A percentile compares a stretch with the other conserved stretches of the same genome.
phyloP scores from a whole-genome alignment of 306 rosid species.

The Acacia confusa region DNA sequence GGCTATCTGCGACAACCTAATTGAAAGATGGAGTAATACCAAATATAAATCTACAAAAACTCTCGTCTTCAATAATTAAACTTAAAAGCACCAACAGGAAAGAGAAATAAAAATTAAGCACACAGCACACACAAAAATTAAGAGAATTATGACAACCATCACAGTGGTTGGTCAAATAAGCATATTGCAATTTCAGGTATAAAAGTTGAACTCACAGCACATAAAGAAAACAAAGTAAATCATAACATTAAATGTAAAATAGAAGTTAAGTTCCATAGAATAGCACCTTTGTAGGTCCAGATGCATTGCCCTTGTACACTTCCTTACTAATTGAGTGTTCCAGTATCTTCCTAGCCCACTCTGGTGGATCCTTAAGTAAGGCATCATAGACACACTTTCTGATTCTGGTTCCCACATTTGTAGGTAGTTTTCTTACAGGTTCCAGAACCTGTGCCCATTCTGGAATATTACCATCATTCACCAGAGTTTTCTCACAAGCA shows the following conservation, averaged over 20 bases:
- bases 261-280: constrained; percentile 36
- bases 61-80: not conserved
- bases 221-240: not conserved
- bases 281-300: constrained; percentile 98
- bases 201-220: not conserved
- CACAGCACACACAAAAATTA: not conserved
- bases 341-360: constrained; percentile 83
- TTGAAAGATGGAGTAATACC: not conserved
- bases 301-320: constrained; percentile 98
- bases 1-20: not conserved
- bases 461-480: constrained; percentile 63
- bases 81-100: not conserved
- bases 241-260: not conserved
- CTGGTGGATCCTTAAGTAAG: constrained; percentile 77
- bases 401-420: constrained; percentile 98
- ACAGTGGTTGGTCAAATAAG: not conserved
- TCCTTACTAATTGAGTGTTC: constrained; percentile 93
- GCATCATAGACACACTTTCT: constrained; percentile 94
- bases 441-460: constrained; percentile 91
- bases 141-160: not conserved
- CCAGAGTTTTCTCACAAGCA: constrained; percentile 49
- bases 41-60: not conserved
- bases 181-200: not conserved
- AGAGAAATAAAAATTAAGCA: not conserved
- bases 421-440: constrained; percentile 94